Base-by-base conservation (phyloP, 129 eudicot genomes). In the Arctium lappa region DNA sequence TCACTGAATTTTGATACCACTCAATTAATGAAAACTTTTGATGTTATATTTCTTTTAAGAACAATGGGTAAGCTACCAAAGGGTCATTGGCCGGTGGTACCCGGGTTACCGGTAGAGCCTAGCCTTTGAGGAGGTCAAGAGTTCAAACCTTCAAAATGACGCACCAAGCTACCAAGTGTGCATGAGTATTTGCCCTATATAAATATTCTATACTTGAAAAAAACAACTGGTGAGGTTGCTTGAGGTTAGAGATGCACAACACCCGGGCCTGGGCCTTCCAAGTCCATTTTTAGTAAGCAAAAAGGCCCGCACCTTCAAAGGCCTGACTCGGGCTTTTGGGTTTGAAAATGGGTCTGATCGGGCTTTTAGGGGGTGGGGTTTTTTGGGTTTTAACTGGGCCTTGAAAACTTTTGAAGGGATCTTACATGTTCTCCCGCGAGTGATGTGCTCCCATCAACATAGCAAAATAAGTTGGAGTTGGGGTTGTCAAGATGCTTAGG, bases 381-480 rank as follows among this genome's bases (percentile, higher is more conserved):
- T 44, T 44, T 44, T 12, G 10, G 50, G 50, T 44, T 7, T 8
- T 44, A 44, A 44, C 50, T 8, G 48, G 10, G 48, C 8, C 48
- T 42, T 42, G 12, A 44, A 8, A 44, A 8, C 27, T 22, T 22
- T 22, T 22, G 27, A 22, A 22, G 27, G 68, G 79, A 37, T 74
- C 89, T 81, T 86, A 92, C 97, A 79, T 78, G 16, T 34, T 91
- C 89, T 44, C 29, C 37, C 7, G 84, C 69, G 32, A 76, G 18
- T 77, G 69, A 16, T 44, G 78, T 11, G 81, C 80, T 68, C 82
- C 69, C 72, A 65, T 11, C 78, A 65, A 34, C 81, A 75, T 80
- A 30, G 70, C 79, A 69, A 72, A 63, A 66, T 48, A 73, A 56
- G 16, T 76, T 36, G 11, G 86, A 56, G 22, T 73, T 36, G 8